phyloP scores from a whole-genome alignment of 441 rosid species.

The Arabidopsis hybrid region DNA sequence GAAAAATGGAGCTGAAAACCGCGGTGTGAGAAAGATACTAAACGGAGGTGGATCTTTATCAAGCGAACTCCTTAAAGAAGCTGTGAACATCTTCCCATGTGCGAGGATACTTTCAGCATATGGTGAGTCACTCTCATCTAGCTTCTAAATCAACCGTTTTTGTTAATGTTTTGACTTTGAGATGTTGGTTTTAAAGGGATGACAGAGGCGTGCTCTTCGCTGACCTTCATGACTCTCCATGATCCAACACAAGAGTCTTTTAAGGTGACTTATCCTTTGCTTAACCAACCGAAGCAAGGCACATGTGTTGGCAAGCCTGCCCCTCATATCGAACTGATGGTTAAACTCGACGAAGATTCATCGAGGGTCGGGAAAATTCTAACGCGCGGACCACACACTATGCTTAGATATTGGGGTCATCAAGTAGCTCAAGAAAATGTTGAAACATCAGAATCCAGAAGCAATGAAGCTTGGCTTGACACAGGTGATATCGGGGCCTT shows the following conservation, averaged over 20 bases:
- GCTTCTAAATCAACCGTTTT: conserved; percentile 3
- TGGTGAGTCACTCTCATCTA: conserved; percentile 54
- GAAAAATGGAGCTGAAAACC: conserved; percentile 52
- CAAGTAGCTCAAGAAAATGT: conserved; percentile 27
- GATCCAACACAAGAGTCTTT: conserved; percentile 50
- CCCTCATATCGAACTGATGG: conserved; percentile 76
- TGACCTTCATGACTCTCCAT: conserved; percentile 69
- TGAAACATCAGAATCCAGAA: conserved; percentile 34
- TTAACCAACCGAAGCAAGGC: conserved; percentile 51
- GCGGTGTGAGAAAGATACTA: conserved; percentile 62
- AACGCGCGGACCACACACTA: conserved; percentile 85
- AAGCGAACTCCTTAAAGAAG: conserved; percentile 54
- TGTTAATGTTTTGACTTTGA: background rate
- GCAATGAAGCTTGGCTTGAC: conserved; percentile 69
- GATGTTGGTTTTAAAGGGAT: conserved; percentile 57
- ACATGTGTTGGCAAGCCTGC: conserved; percentile 90
- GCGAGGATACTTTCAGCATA: conserved; percentile 83
- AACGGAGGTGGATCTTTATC: conserved; percentile 90
- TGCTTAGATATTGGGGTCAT: conserved; percentile 79
- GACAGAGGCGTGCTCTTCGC: conserved; percentile 93
- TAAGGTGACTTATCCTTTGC: conserved; percentile 19
- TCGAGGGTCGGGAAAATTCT: conserved; percentile 64
- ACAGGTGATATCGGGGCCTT: conserved; percentile 83
- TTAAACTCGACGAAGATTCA: conserved; percentile 50
- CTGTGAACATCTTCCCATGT: conserved; percentile 56